phyloP scores from a whole-genome alignment of 2,329 filamentous ascomycete genomes.

The Monilinia polystroma region DNA sequence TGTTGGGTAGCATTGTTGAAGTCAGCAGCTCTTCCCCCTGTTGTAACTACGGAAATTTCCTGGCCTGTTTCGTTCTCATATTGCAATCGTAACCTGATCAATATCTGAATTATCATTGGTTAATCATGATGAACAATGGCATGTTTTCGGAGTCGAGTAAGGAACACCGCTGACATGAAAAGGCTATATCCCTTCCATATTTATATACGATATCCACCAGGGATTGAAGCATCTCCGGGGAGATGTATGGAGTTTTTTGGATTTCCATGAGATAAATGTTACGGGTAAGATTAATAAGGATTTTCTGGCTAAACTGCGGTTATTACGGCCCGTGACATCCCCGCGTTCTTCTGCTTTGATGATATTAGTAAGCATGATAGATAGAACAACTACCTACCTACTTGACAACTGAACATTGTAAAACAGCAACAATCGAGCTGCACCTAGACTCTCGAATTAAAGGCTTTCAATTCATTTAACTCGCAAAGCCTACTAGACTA shows the following conservation, averaged over 20 bases:
- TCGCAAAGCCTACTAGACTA: too few species aligned
- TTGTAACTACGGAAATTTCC: not conserved
- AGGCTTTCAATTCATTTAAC: too few species aligned
- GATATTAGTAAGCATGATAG: not conserved
- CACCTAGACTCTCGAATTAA: not conserved
- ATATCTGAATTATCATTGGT: slow-evolving; percentile 1
- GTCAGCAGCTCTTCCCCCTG: not conserved
- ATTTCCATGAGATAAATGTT: too few species aligned
- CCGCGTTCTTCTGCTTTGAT: not conserved
- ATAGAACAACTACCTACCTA: too few species aligned
- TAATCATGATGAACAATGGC: not conserved
- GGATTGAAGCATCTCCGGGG: slow-evolving; percentile 19
- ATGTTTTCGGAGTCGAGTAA: not conserved
- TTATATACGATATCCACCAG: not conserved
- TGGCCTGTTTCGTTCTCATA: slow-evolving; percentile 1
- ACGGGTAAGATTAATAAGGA: too few species aligned
- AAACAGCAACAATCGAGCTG: not conserved
- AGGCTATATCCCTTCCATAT: not conserved
- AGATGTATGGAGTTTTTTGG: not conserved
- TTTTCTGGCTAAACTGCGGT: not conserved
- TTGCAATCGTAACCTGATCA: not conserved
- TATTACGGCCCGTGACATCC: slow-evolving; percentile 8
- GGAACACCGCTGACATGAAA: not conserved
- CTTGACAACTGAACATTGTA: too few species aligned
- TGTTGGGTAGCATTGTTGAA: not conserved